Evolutionary conservation across 352 stramenopile genomes (phyloP), one percentile per base, ranked within the genome.

Genomic region (Phytophthora sansomeana): DNA sequence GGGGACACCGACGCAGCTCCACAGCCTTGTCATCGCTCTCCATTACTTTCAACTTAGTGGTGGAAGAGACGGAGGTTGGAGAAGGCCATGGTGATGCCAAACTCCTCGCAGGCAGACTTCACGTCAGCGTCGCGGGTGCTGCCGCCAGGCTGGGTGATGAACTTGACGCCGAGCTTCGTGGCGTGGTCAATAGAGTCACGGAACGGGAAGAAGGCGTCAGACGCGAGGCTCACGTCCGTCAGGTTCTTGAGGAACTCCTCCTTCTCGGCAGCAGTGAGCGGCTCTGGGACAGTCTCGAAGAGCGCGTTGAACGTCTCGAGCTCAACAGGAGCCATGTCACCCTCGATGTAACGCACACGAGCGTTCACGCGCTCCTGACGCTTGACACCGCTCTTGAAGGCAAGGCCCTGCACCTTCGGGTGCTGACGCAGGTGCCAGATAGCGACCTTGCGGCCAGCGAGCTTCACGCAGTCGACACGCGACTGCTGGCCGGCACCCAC

Each of bases 171-270:
- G 28, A 98, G 81, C 81, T 97, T 97, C 47, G 89, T 78, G 33
- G 90, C 88, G 79, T 99, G 97, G 87, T 99, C 97, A 74, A 99
- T 99, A 17, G 93, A 98, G 85, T 99, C 97, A 54, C 98, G 93
- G 89, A 99, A 99, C 30, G 98, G 98, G 86, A 99, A 99, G 88
- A 99, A 99, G 13, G 98, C 98, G 77, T 99, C 98, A 24, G 93
- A 98, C 35, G 93, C 97, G n/a, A 99, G 94, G 46, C 87, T 97
- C 30, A 99, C 94, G 38, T 96, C 76, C 28, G 83, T 83, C 43
- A 97, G 76, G 35, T 88, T 85, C 47, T 82, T 75, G 39, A 99
- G 83, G 80, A 99, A 99, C 17, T 83, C 91, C 10, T 97, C 83
- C 86, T 99, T 99, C 73, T 99, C 97, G 5, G 74, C 84, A 24